Evolutionary conservation across 176 grass and related monocot genomes (phyloP), one percentile per base, ranked within the genome.

Genomic region (Aechmea fasciata): DNA sequence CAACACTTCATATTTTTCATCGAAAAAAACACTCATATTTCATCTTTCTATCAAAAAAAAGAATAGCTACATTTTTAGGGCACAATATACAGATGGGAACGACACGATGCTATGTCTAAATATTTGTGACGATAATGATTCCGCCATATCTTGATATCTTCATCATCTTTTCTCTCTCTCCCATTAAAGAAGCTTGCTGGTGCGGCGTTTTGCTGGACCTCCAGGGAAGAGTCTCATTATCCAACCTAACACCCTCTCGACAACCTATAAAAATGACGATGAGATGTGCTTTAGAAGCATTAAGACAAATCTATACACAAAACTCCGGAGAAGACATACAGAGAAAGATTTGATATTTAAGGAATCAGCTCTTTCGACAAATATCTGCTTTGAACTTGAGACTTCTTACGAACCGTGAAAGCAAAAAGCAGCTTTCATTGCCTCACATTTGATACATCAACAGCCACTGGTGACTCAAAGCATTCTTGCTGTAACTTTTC

Each of bases 181-280:
- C 67, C 23, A 69, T 89, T 80, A 99, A 50, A 93, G 51, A 79
- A 99, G 87, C 75, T 99, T 99, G 82, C 87, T 99, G 59, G 90
- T 91, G n/a, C 87, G 90, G 67, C 90, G 95, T 78, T 91, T 99
- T 69, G 82, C 66, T 2, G 87, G 87, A 6, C 95, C 90, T 66
- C 87, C 87, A 52, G 95, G 95, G 74, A 99, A 99, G 65, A 99
- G 95, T 80, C 90, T 99, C 82, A 94, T 94, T 82, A 99, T 91
- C 95, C 95, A 99, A 70, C 90, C 87, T 72, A 99, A 80, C 67
- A 99, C 95, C 69, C 90, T 80, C 72, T 91, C 95, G 1, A 99
- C 95, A 20, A 94, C 95, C 95, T 99, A 75, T 3, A 77, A 47
- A 28, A 25, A 78, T 75, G 50, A 3, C 17, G 41, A 71, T 11